Percentiles rank a stretch among this genome's conserved stretches.
phyloP scores from a whole-genome alignment of 169 alveolate genomes.

The Cryptosporidium xiaoi region DNA sequence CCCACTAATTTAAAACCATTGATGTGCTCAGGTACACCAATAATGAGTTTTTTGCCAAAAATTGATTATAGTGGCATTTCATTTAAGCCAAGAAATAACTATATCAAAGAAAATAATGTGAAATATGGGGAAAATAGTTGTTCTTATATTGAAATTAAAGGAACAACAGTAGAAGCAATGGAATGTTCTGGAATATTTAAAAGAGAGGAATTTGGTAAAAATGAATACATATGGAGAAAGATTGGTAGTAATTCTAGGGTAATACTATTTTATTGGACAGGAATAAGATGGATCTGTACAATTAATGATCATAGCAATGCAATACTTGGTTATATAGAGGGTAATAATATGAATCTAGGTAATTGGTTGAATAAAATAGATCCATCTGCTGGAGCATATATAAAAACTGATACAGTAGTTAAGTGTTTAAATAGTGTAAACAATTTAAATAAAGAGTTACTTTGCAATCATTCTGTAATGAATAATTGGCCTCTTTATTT shows the following conservation, averaged over 20 bases:
- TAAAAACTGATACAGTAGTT: slow-evolving; percentile 29
- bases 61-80: slow-evolving; percentile 6
- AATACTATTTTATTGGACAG: slow-evolving; percentile 62
- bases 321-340: slow-evolving; percentile 54
- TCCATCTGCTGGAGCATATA: slow-evolving; percentile 28
- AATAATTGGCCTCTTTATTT: slow-evolving; percentile 48
- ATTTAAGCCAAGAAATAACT: slow-evolving; percentile 31
- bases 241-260: slow-evolving; percentile 46
- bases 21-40: slow-evolving; percentile 19
- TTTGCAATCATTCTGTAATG: slow-evolving; percentile 12
- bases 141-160: slow-evolving; percentile 39
- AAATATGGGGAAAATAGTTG: slow-evolving; percentile 8
- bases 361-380: slow-evolving; percentile 63
- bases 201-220: background rate
- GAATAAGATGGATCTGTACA: slow-evolving; percentile 66
- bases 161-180: slow-evolving; percentile 57
- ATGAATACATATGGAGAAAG: slow-evolving; percentile 28
- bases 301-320: slow-evolving; percentile 59
- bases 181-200: slow-evolving; percentile 65
- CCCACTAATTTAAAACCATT: slow-evolving; percentile 24
- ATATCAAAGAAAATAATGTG: background rate
- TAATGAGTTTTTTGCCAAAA: slow-evolving; percentile 29
- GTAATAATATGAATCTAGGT: slow-evolving; percentile 32
- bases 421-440: slow-evolving; percentile 12
- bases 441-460: background rate